These are phyloP conservation scores for Phalaenopsis hybrid DNA, from an alignment of 116 monocot species.

Conservation along the genomic window DNA sequence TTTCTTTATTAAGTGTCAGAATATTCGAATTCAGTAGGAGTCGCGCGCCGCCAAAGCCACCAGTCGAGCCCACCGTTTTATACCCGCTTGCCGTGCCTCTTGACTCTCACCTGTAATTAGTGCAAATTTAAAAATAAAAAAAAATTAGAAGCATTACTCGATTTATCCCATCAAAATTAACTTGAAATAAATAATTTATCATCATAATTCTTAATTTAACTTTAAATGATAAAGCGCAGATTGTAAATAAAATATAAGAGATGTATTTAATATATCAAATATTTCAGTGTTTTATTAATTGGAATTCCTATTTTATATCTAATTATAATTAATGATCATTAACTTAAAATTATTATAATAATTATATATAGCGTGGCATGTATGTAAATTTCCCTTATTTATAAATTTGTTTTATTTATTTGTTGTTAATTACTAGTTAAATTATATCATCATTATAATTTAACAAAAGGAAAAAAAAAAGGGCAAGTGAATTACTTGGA, in stretches of 20 bases:
- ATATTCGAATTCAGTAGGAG: not conserved
- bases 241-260: not conserved
- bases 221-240: not conserved
- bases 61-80: constrained; percentile 7
- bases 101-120: constrained; percentile 1
- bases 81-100: not conserved
- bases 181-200: not conserved
- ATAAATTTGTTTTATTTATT: no score
- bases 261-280: no score
- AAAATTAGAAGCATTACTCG: not conserved
- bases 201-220: not conserved
- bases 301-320: no score
- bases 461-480: not conserved
- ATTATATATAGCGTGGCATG: no score
- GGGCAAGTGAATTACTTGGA: not conserved
- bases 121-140: not conserved
- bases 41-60: constrained; percentile 7
- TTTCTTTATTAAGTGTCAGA: not conserved
- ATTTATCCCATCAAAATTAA: not conserved
- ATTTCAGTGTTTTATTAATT: no score
- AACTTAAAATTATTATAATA: no score
- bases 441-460: not conserved
- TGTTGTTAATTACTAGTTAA: no score
- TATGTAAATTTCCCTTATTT: no score
- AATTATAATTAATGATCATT: no score